Conservation (phyloP, 495 filamentous ascomycete genomes). For the Aspergillus haitiensis region DNA sequence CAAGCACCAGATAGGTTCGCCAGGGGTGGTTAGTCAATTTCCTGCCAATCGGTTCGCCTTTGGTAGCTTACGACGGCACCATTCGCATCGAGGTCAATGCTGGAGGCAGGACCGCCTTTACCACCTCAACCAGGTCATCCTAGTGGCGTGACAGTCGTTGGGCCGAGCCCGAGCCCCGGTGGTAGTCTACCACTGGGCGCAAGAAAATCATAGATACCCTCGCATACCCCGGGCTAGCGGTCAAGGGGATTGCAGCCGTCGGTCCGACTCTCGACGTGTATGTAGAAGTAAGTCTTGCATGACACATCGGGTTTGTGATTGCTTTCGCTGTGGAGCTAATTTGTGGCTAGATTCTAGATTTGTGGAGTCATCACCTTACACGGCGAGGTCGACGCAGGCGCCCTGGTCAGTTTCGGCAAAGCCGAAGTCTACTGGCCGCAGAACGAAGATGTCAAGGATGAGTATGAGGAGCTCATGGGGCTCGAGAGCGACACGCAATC, state of each 20-base stretch:
- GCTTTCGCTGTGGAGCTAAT: no score
- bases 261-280: slow-evolving; percentile 35
- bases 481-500: slow-evolving; percentile 17
- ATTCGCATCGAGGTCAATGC: no score
- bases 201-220: slow-evolving; percentile 33
- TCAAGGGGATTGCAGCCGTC: slow-evolving; percentile 39
- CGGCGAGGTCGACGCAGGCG: slow-evolving; percentile 25
- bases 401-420: slow-evolving; percentile 27
- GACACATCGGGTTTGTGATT: no score
- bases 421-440: slow-evolving; percentile 36
- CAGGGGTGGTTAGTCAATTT: no score
- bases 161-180: no score
- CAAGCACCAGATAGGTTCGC: no score
- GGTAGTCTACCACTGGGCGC: slow-evolving; percentile 17
- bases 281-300: slow-evolving; percentile 20
- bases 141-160: no score
- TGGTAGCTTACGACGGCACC: no score
- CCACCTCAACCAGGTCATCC: no score
- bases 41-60: no score
- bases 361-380: slow-evolving; percentile 20
- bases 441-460: slow-evolving; percentile 22
- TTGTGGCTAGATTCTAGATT: no score
- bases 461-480: slow-evolving; percentile 13
- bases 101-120: no score
- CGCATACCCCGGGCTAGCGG: slow-evolving; percentile 29